Percentiles rank a stretch among this genome's conserved stretches.
These are phyloP conservation scores for Peronospora farinosa DNA, from an alignment of 352 stramenopile species.

Conservation along the genomic window DNA sequence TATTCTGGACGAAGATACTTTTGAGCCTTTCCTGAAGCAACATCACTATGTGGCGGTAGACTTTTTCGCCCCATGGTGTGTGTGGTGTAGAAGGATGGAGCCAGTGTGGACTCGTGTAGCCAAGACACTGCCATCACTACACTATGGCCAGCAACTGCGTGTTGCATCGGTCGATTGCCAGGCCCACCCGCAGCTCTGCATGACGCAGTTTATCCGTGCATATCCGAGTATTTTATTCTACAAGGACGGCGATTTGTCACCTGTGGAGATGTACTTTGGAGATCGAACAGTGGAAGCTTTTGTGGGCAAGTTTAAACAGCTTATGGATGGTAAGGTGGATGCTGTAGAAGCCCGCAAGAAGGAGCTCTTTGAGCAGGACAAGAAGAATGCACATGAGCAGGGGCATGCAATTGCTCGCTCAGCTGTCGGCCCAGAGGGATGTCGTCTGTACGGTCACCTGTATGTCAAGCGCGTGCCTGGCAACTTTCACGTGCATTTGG, in stretches of 20 bases:
- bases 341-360: constrained; percentile 84
- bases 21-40: constrained; percentile 87
- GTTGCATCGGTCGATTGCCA: constrained; percentile 92
- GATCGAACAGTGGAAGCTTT: constrained; percentile 91
- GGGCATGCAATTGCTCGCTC: constrained; percentile 53
- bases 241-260: constrained; percentile 86
- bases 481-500: constrained; percentile 97
- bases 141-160: constrained; percentile 76
- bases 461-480: constrained; percentile 91
- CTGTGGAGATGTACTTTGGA: constrained; percentile 93
- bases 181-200: constrained; percentile 87
- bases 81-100: constrained; percentile 95
- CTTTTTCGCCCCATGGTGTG: constrained; percentile 94
- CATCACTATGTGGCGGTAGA: constrained; percentile 96
- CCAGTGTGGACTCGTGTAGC: constrained; percentile 93
- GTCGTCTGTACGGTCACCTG: constrained; percentile 67
- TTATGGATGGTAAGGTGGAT: constrained; percentile 73
- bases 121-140: constrained; percentile 84
- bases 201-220: constrained; percentile 92
- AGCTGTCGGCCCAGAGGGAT: constrained; percentile 62
- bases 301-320: constrained; percentile 86
- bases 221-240: constrained; percentile 97
- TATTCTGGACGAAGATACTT: constrained; percentile 77
- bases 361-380: constrained; percentile 91
- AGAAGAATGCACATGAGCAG: constrained; percentile 65